phyloP scores from a whole-genome alignment of 2,329 filamentous ascomycete genomes.

The Colletotrichum horii region DNA sequence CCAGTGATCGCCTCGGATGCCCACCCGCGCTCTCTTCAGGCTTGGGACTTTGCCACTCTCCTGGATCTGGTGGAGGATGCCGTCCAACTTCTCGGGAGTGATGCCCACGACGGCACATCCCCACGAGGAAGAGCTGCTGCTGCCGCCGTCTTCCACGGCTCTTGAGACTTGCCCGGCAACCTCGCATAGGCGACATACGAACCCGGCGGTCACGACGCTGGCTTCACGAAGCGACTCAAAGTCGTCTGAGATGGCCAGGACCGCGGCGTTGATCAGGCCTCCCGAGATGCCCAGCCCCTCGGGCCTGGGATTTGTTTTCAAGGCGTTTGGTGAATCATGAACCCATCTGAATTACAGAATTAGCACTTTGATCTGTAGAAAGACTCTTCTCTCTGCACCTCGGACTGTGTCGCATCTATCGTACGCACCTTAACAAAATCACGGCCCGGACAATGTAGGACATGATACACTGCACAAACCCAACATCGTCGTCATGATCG shows the following conservation, averaged over 20 bases:
- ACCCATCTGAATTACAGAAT: background rate
- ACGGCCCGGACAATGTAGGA: background rate
- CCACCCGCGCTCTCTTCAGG: background rate
- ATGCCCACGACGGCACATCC: background rate
- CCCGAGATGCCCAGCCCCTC: background rate
- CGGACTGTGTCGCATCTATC: background rate
- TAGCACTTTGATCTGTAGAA: background rate
- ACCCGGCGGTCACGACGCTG: background rate
- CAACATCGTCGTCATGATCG: background rate
- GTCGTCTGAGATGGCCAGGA: background rate
- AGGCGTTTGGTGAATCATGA: background rate
- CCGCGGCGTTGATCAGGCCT: background rate
- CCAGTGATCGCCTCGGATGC: background rate
- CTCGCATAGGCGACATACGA: background rate
- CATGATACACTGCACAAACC: background rate
- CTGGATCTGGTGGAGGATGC: background rate
- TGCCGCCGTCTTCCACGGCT: background rate
- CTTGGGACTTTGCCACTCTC: background rate
- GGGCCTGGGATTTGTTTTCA: background rate
- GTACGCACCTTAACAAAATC: background rate
- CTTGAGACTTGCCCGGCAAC: background rate
- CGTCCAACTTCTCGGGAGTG: background rate
- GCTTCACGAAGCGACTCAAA: background rate
- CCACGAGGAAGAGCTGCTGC: background rate
- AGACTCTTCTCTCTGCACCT: background rate